Base-by-base conservation (phyloP, 2,329 filamentous ascomycete species). In the Lachnellula subtilissima region DNA sequence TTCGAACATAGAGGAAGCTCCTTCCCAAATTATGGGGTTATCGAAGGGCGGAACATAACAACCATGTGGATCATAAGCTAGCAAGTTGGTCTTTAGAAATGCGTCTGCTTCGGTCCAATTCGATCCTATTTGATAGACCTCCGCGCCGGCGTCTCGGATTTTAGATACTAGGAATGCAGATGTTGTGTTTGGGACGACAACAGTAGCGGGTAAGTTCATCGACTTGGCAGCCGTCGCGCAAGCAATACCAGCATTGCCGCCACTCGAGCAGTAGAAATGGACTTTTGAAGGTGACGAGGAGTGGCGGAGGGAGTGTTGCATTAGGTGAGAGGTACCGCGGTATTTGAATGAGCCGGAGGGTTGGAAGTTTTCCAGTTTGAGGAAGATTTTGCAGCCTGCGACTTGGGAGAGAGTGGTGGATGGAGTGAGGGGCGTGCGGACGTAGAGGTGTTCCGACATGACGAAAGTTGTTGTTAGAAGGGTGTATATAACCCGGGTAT, bases 341-440 rank as follows among this genome's bases (percentile, higher is more conserved):
- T 88, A 91, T 72, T 95, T 93, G 82, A 95, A 95, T 23, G 88
- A 91, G 58, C 88, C 88, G 22, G 86, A 87, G 4, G 89, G 90
- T 67, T 95, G 90, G 52, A 91, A 81, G 69, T 88, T 89, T 66
- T 95, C 90, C 60, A 94, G 82, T 72, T 95, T 95, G 67, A 95
- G 84, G 71, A 88, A 89, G 71, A 95, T 83, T 74, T 88, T 61
- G 50, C 65, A 68, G 53, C 66, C 66, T 50, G 62, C 66, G 48
- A 56, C 54, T 25, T 57, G 50, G 1, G 66, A 68, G 12, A 68
- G 57, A 2, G 60, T 46, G 7, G 57, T 25, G 7, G 66, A 68
- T 46, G 61, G 56, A 22, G 66, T 57, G 36, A 63, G 58, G 15
- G 66, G 65, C 28, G 66, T 68, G 23, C 57, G 50, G 23, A 57